Evolutionary conservation across 78 protist genomes (phyloP).

Genomic region (Anaeramoeba ignava): DNA sequence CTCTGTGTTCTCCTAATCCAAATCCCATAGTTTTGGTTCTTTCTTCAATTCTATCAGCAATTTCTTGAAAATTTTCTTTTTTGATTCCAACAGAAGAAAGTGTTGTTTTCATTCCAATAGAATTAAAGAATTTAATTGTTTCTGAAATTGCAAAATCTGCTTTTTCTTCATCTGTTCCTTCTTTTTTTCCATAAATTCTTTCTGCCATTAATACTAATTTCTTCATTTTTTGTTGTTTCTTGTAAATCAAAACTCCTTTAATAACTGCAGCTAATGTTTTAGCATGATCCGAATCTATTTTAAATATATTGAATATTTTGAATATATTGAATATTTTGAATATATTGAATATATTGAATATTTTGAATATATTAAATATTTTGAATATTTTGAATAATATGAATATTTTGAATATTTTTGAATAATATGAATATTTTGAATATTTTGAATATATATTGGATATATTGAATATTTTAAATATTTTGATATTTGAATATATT

Average conservation of each 20-base stretch:
- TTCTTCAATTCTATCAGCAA: not conserved
- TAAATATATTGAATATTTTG: no score
- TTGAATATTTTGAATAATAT: no score
- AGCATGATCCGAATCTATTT: not conserved
- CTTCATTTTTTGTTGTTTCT: not conserved
- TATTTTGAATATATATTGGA: no score
- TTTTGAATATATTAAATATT: no score
- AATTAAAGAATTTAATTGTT: not conserved
- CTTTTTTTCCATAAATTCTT: not conserved
- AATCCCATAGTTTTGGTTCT: no score
- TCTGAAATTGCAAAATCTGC: not conserved
- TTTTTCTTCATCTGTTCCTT: constrained; percentile 5
- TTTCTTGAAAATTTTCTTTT: not conserved
- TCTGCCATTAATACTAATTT: not conserved
- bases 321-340: no score
- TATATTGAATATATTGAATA: no score
- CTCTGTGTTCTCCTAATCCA: no score
- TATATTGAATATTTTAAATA: no score
- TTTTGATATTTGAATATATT: no score
- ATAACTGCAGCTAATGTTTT: not conserved
- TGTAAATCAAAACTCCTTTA: not conserved
- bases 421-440: no score
- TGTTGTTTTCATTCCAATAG: not conserved
- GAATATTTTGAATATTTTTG: no score
- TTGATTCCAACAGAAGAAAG: not conserved